Evolutionary conservation across 495 filamentous ascomycete genomes (phyloP).

Genomic region (Xylaria intraflava): DNA sequence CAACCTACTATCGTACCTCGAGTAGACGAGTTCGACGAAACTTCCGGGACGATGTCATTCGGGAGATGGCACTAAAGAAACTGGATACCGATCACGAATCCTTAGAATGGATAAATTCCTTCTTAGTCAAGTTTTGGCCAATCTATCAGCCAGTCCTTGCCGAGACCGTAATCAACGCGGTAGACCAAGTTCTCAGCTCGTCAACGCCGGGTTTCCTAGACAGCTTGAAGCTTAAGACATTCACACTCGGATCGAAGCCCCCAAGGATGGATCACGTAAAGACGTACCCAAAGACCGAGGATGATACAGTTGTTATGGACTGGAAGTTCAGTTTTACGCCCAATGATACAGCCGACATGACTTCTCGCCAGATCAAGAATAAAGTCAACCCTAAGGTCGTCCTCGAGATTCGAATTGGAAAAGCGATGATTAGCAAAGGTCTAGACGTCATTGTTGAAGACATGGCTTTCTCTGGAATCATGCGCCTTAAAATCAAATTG

Average conservation of each 20-base stretch:
- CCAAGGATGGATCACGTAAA: slow-evolving; percentile 95
- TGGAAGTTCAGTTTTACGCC: slow-evolving; percentile 99
- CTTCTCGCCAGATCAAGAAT: slow-evolving; percentile 78
- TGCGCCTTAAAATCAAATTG: slow-evolving; percentile 96
- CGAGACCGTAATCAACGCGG: slow-evolving; percentile 82
- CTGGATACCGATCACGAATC: slow-evolving; percentile 90
- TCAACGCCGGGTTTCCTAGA: slow-evolving; percentile 89
- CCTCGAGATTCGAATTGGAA: slow-evolving; percentile 86
- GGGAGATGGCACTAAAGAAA: slow-evolving; percentile 84
- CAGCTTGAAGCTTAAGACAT: slow-evolving; percentile 82
- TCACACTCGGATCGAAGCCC: slow-evolving; percentile 89
- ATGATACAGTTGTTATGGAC: slow-evolving; percentile 96
- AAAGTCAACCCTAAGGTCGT: slow-evolving; percentile 97
- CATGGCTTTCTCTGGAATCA: slow-evolving; percentile 87
- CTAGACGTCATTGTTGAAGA: slow-evolving; percentile 97
- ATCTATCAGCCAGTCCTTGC: slow-evolving; percentile 94
- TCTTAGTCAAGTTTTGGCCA: slow-evolving; percentile 97
- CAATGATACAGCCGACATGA: slow-evolving; percentile 88
- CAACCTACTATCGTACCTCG: slow-evolving; percentile 95
- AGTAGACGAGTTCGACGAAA: slow-evolving; percentile 89
- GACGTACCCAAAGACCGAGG: slow-evolving; percentile 92
- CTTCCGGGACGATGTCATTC: slow-evolving; percentile 86
- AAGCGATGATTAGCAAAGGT: slow-evolving; percentile 91
- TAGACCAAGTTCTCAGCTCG: slow-evolving; percentile 90
- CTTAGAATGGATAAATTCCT: slow-evolving; percentile 98